These are phyloP conservation scores for Trifolium pratense DNA, from an alignment of 306 rosid species.

Conservation along the genomic window DNA sequence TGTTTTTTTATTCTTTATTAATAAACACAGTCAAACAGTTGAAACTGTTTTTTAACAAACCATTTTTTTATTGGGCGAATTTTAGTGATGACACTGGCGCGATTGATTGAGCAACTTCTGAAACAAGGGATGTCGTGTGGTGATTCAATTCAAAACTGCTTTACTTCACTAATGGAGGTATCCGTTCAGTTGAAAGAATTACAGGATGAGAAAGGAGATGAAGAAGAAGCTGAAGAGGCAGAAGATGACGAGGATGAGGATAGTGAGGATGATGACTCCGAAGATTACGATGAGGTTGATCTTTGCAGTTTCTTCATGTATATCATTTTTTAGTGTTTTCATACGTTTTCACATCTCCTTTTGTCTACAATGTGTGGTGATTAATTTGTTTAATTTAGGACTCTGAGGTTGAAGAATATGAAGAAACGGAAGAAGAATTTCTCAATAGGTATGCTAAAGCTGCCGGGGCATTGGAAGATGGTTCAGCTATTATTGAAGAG, in stretches of 20 bases:
- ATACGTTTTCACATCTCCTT: slow-evolving; percentile 5
- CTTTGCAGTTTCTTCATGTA: slow-evolving; percentile 32
- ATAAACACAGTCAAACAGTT: slow-evolving; percentile 23
- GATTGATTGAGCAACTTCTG: slow-evolving; percentile 68
- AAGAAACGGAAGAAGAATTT: slow-evolving; percentile 86
- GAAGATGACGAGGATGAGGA: slow-evolving; percentile 51
- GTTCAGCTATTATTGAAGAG: slow-evolving; percentile 69
- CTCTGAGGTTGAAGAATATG: slow-evolving; percentile 76
- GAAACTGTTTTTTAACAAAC: slow-evolving; percentile 23
- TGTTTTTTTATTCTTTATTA: background rate
- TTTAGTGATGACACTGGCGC: slow-evolving; percentile 72
- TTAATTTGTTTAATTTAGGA: slow-evolving; percentile 55
- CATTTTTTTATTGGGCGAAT: slow-evolving; percentile 30
- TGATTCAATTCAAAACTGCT: slow-evolving; percentile 59
- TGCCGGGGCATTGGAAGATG: slow-evolving; percentile 76
- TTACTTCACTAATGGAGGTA: slow-evolving; percentile 72
- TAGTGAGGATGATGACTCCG: slow-evolving; percentile 50
- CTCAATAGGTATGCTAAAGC: slow-evolving; percentile 86
- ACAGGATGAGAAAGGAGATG: slow-evolving; percentile 58
- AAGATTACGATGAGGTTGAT: slow-evolving; percentile 75
- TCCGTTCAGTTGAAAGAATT: slow-evolving; percentile 60
- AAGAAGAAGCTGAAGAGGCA: slow-evolving; percentile 55
- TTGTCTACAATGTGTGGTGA: slow-evolving; percentile 15
- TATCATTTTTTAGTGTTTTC: slow-evolving; percentile 32
- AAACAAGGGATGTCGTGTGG: slow-evolving; percentile 57